Base-by-base conservation (phyloP, 805 yeast genomes). In the Ogataea neopini region DNA sequence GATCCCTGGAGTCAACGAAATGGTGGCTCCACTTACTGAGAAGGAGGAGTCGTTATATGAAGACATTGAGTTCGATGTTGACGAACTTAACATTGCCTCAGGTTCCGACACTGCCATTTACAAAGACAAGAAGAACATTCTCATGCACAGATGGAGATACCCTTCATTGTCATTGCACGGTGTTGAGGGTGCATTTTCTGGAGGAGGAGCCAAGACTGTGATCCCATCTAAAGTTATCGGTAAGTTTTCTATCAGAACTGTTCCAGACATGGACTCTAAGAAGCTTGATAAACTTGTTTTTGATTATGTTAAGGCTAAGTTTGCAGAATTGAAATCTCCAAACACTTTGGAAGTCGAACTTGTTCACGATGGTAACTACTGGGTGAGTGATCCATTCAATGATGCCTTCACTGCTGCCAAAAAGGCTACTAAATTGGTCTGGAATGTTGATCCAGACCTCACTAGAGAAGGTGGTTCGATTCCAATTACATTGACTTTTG, bases 381-480 rank as follows among this genome's bases (percentile, higher is more conserved):
- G 99, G 99, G 84, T 89, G 43, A 80, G 94, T 40, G 90, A 92
- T 69, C 99, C 99, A 48, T 83, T 83, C 74, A 92, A 92, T 69
- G 91, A 86, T 56, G 80, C 88, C 40, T 94, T 92, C 76, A 81
- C 89, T 35, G 98, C 99, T 48, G 99, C 98, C 35, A 80, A 86
- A 45, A 81, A 84, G 67, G 99, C 99, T 48, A 94, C 99, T 37
- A 84, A 90, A 68, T 83, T 84, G 44, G 99, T 94, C 26, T 94
- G 96, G 91, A 85, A 88, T 55, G 81, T 92, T 40, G 95, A 88
- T 53, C 99, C 99, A 29, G 99, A 94, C 70, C 81, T 88, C 66
- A 95, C 98, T 34, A 84, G 99, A 75, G 99, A 94, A 74, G 99
- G 99, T 62, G 99, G 99, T 32, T 91, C 97, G 3, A 94, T 94